A percentile compares a stretch with the other conserved stretches of the same genome.
These are phyloP conservation scores for Hypoxylon cercidicola DNA, from an alignment of 495 filamentous ascomycete species.

Conservation along the genomic window DNA sequence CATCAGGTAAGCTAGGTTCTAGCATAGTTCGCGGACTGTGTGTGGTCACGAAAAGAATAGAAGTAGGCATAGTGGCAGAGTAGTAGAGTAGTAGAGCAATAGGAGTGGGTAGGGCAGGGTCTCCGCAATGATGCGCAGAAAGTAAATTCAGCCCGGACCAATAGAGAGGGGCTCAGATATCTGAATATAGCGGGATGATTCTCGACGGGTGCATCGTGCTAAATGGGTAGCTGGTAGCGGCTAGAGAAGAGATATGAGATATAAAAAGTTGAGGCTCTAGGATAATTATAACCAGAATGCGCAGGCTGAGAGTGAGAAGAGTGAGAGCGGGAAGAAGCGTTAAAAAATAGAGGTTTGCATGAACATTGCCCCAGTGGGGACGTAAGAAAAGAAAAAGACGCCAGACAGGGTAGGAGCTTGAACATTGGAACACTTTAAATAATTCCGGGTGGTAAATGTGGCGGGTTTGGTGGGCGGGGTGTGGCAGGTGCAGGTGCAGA, in stretches of 20 bases:
- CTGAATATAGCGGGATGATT: constrained; percentile 34
- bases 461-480: too few relatives aligned
- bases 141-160: constrained; percentile 31
- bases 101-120: not conserved
- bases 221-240: not conserved
- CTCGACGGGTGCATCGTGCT: constrained; percentile 11
- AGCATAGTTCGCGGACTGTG: too few relatives aligned
- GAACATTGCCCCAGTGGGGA: constrained; percentile 26
- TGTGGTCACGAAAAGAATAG: constrained; percentile 13
- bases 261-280: not conserved
- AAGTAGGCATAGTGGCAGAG: constrained; percentile 18
- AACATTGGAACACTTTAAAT: constrained; percentile 34
- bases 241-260: not conserved
- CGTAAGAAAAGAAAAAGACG: constrained; percentile 10
- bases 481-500: too few relatives aligned
- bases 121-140: constrained; percentile 43
- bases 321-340: not conserved
- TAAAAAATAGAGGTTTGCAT: constrained; percentile 33
- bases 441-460: constrained; percentile 16
- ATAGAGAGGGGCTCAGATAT: constrained; percentile 13
- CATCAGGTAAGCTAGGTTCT: too few relatives aligned
- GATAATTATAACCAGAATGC: not conserved
- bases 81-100: not conserved
- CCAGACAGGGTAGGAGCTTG: constrained; percentile 7
- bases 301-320: not conserved